Conservation (phyloP, 345 rosid species). For the Boechera retrofracta region DNA sequence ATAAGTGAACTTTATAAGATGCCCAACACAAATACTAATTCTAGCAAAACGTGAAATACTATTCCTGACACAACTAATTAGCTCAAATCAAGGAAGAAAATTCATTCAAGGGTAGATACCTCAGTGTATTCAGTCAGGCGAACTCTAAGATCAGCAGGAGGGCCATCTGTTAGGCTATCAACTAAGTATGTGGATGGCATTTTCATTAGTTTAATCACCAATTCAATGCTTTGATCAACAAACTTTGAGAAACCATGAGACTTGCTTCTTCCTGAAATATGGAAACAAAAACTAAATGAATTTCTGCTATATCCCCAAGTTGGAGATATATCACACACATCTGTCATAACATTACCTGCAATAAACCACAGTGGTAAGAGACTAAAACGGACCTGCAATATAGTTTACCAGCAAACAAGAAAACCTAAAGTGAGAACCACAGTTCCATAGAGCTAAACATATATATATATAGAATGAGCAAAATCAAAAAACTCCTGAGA, state of each 20-base stretch:
- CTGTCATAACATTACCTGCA: slow-evolving; percentile 57
- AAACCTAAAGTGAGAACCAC: slow-evolving; percentile 29
- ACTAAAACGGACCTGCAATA: slow-evolving; percentile 61
- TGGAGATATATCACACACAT: slow-evolving; percentile 33
- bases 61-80: slow-evolving; percentile 31
- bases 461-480: not conserved
- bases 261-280: slow-evolving; percentile 62
- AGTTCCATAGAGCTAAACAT: slow-evolving; percentile 13
- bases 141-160: slow-evolving; percentile 52
- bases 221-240: slow-evolving; percentile 55
- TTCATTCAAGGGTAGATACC: slow-evolving; percentile 49
- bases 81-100: slow-evolving; percentile 7
- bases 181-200: slow-evolving; percentile 44
- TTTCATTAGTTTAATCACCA: slow-evolving; percentile 51
- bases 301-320: not conserved
- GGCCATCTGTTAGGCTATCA: slow-evolving; percentile 48
- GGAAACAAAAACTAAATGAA: slow-evolving; percentile 8
- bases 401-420: slow-evolving; percentile 16
- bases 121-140: slow-evolving; percentile 67
- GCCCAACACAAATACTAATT: not conserved
- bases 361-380: slow-evolving; percentile 74
- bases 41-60: slow-evolving; percentile 4
- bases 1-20: slow-evolving; percentile 4
- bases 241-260: slow-evolving; percentile 54
- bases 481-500: slow-evolving; percentile 2